Base-by-base conservation (phyloP, 2,329 filamentous ascomycete genomes). In the Chaetomium strumarium region DNA sequence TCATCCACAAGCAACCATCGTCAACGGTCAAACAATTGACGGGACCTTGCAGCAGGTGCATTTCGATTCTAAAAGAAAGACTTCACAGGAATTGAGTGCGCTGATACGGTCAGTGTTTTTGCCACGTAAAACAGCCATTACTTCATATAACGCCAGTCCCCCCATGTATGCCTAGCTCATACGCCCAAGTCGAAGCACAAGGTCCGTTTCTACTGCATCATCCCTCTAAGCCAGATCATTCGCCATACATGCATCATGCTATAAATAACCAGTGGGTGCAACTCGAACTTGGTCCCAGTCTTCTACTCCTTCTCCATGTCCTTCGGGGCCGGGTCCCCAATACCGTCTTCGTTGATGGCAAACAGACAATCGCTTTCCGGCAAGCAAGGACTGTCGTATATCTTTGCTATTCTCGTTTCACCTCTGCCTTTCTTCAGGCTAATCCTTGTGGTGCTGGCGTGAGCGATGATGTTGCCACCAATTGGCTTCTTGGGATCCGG, bases 401-500 rank as follows among this genome's bases (percentile, higher is more conserved):
- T 99, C 77, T 97, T 99, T 74, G 93, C 96, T 61, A 99, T 89
- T 74, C 93, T 83, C 19, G 93, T 99, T 76, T 99, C 93, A 30
- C 81, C 93, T 51, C 93, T 80, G 1, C 93, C 95, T 71, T 99
- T 99, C 75, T 96, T 96, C 67, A 99, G 70, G 65, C 90, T 96
- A 63, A 99, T 79, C 65, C 93, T 80, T 2, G 93, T 99, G 1
- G 93, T 99, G 66, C 90, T 96, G 48, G 93, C 91, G 69, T 99
- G 93, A 2, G 95, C 93, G 67, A 99, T 97, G 61, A 99, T 99
- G 70, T 99, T 97, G 59, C 93, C 93, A 61, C 93, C 93, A 67
- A 99, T 96, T 0, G 93, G 93, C 71, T 99, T 99, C 80, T 99
- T 99, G 8, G 93, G 93, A 65, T 99, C 95, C 0, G 95, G 93